Evolutionary conservation across 225 moss, liverwort and hornwort species (phyloP), one percentile per base, ranked within the genome.

Genomic region (Rhytidiadelphus loreus): DNA sequence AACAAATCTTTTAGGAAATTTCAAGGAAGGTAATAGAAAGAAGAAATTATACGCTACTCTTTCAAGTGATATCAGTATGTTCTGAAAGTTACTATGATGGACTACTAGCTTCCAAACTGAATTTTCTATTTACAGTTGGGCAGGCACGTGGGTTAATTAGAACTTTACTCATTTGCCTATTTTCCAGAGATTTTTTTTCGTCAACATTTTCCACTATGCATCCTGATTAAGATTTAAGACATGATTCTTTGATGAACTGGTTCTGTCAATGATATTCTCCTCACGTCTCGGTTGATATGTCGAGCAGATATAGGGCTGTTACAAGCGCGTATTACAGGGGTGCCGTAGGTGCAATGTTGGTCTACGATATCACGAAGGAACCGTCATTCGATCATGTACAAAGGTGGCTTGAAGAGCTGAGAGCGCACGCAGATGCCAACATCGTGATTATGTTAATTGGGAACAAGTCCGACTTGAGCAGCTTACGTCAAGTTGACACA

Each of bases 321-420:
- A 97, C 97, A 85, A 97, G 96, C 89, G 97, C 97, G 9, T 98
- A 98, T 46, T 98, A 97, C 90, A 91, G 98, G 90, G 97, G 97
- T 71, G 97, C 97, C 57, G 98, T 97, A 56, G 98, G 98, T 83
- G 98, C 98, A 58, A 97, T 98, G 98, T 88, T 98, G 94, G 98
- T 98, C 23, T 98, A 97, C 88, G 98, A 98, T 60, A 98, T 98
- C 76, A 97, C 98, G 33, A 98, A 98, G 90, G 91, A 96, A 78
- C 97, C 93, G 87, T 97, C 98, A 7, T 98, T 96, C 83, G 98
- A 98, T 75, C 98, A 98, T 89, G 96, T 96, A 48, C 96, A 95
- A 81, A 95, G 98, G 74, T 98, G 98, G 98, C 95, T 98, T 13
- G 96, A 96, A 85, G 98, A 98, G 90, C 91, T 98, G 88, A 94